Percentiles rank a stretch among this genome's conserved stretches.
These are phyloP conservation scores for Epichloe aotearoae DNA, from an alignment of 2,329 filamentous ascomycete species.

Conservation along the genomic window DNA sequence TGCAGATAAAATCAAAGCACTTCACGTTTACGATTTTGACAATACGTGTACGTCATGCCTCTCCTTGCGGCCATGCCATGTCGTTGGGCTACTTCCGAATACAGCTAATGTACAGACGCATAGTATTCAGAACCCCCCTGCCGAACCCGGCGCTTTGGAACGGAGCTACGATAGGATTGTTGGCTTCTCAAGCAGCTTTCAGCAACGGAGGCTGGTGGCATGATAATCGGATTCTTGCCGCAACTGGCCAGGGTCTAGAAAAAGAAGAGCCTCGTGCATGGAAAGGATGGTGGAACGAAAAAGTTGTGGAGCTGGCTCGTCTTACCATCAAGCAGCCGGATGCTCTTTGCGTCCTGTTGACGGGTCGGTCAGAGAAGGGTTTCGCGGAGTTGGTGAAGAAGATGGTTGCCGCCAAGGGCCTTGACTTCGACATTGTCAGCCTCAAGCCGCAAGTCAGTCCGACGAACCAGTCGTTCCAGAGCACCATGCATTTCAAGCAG, in stretches of 20 bases:
- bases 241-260: conserved; percentile 72
- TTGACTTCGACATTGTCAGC: conserved; percentile 79
- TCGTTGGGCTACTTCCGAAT: background rate
- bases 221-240: conserved; percentile 69
- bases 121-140: conserved; percentile 87
- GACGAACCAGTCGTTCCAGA: conserved; percentile 61
- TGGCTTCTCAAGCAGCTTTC: conserved; percentile 65
- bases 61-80: background rate
- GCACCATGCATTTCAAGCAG: conserved; percentile 89
- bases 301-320: conserved; percentile 66
- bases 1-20: conserved; percentile 55
- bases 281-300: conserved; percentile 95
- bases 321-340: conserved; percentile 76
- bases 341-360: conserved; percentile 73
- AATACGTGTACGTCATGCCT: conserved; percentile 58
- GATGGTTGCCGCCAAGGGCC: conserved; percentile 62
- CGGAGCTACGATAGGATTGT: conserved; percentile 57
- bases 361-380: conserved; percentile 64
- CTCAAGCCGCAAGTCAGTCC: conserved; percentile 80
- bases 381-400: conserved; percentile 71
- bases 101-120: background rate
- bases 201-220: conserved; percentile 94
- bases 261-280: conserved; percentile 73
- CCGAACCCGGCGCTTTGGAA: conserved; percentile 87
- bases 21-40: conserved; percentile 97